A percentile compares a stretch with the other conserved stretches of the same genome.
Conservation (phyloP, 345 rosid genomes). For the Triadica sebifera region DNA sequence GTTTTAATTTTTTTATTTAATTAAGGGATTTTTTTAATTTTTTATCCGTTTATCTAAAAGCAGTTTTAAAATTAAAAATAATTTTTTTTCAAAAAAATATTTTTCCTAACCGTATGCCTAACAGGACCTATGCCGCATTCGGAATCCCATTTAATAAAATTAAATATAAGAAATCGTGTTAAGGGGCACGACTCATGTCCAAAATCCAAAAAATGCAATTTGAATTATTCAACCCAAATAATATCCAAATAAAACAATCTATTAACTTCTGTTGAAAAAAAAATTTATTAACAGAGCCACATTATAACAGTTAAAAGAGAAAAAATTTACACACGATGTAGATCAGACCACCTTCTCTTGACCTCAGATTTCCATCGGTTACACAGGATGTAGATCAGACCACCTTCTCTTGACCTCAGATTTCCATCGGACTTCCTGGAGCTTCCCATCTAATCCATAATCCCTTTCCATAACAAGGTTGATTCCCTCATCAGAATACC, state of each 20-base stretch:
- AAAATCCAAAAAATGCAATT: too few species aligned
- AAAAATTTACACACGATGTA: conserved; percentile 25
- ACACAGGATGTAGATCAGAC: conserved; percentile 36
- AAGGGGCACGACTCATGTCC: too few species aligned
- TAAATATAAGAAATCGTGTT: too few species aligned
- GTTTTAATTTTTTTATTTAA: too few species aligned
- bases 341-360: conserved; percentile 72
- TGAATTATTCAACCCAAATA: background rate
- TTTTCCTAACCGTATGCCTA: too few species aligned
- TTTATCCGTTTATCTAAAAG: too few species aligned
- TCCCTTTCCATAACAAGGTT: conserved; percentile 93
- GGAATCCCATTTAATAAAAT: too few species aligned
- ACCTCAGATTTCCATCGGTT: conserved; percentile 73
- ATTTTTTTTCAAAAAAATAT: too few species aligned
- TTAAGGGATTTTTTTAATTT: too few species aligned
- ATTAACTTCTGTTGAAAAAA: too few species aligned
- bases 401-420: conserved; percentile 85
- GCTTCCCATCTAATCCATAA: conserved; percentile 75
- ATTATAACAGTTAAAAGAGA: background rate
- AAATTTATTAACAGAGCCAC: background rate
- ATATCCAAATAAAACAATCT: background rate
- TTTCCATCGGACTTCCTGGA: conserved; percentile 74
- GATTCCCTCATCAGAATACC: conserved; percentile 91
- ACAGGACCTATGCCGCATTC: too few species aligned
- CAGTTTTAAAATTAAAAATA: too few species aligned